Evolutionary conservation across 2,329 filamentous ascomycete genomes (phyloP), one percentile per base, ranked within the genome.

Genomic region (Cordyceps cateniannulata): DNA sequence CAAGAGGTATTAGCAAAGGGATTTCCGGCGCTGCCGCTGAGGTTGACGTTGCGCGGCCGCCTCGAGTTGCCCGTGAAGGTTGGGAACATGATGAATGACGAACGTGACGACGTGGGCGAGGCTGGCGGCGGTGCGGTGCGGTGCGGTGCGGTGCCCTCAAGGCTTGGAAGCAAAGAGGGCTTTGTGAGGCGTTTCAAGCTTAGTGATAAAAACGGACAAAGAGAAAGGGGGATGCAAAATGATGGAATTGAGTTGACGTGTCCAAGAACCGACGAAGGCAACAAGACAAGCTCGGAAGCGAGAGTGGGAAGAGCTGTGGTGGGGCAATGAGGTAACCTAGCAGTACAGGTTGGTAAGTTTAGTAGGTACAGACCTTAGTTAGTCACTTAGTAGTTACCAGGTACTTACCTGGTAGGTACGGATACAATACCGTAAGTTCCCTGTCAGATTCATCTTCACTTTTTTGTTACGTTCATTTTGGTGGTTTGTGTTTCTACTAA

Each of bases 21-120:
- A 69, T 96, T 96, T 55, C 80, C 79, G 65, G 85, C 85, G 67
- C 93, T 88, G 64, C 92, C 95, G 66, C 91, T 95, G 63, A 99
- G 87, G 75, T 98, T 97, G 71, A 98, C 91, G 73, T 97, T 93
- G 66, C 95, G 88, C 63, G 89, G 88, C 66, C 90, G 89, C 69
- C 91, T 87, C 68, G 91, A 90, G 75, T 78, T 90, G 67, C 95
- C 95, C 25, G 90, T 95, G 77, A 99, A 99, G 59, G 89, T 92
- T 63, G 89, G 87, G 77, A 95, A 96, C 93, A 97, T 97, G 71
- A 67, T 7, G 12, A 10, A 18, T 6, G 8, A 10, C 18, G 42
- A 22, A 16, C 42, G 42, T 3, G n/a, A 22, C 16, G 42, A 24
- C n/a, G 42, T 7, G 4, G 66, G 59, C 52, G 32, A 20, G 40